These are phyloP conservation scores for Ammopiptanthus mongolicus DNA, from an alignment of 306 rosid species.

Conservation along the genomic window DNA sequence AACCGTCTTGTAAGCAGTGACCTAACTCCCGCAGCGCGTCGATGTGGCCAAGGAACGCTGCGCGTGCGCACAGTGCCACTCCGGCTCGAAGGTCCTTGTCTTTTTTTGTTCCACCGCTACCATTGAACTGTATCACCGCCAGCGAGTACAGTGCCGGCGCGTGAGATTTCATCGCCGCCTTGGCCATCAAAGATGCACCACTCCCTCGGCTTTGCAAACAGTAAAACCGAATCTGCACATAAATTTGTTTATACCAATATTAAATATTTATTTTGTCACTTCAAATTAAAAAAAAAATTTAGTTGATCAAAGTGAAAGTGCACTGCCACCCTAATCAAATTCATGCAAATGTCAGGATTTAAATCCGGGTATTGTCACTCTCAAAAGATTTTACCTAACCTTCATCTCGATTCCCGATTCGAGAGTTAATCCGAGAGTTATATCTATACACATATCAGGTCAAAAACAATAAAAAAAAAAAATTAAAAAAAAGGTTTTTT, in stretches of 20 bases:
- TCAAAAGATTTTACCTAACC: too few species aligned
- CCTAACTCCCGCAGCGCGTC: conserved; percentile 90
- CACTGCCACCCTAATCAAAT: too few species aligned
- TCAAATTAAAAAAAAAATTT: too few species aligned
- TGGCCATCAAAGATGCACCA: conserved; percentile 84
- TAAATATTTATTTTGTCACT: too few species aligned
- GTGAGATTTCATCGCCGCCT: conserved; percentile 85
- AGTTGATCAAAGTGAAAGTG: too few species aligned
- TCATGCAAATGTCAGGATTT: too few species aligned
- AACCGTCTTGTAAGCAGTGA: conserved; percentile 94
- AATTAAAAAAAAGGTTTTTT: too few species aligned
- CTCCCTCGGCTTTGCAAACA: conserved; percentile 72
- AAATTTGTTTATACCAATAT: not conserved
- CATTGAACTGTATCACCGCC: conserved; percentile 91
- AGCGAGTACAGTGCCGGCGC: conserved; percentile 83
- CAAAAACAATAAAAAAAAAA: too few species aligned
- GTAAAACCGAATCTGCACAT: conserved; percentile 83
- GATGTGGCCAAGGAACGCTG: conserved; percentile 84
- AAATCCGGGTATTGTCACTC: too few species aligned
- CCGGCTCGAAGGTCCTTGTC: conserved; percentile 89
- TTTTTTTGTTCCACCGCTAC: conserved; percentile 83
- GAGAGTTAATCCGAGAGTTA: too few species aligned
- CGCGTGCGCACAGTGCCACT: conserved; percentile 85
- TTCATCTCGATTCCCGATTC: too few species aligned
- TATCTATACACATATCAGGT: too few species aligned